Percentiles rank a stretch among this genome's conserved stretches.
Conservation (phyloP, 2,329 filamentous ascomycete species). For the Madurella fahalii region DNA sequence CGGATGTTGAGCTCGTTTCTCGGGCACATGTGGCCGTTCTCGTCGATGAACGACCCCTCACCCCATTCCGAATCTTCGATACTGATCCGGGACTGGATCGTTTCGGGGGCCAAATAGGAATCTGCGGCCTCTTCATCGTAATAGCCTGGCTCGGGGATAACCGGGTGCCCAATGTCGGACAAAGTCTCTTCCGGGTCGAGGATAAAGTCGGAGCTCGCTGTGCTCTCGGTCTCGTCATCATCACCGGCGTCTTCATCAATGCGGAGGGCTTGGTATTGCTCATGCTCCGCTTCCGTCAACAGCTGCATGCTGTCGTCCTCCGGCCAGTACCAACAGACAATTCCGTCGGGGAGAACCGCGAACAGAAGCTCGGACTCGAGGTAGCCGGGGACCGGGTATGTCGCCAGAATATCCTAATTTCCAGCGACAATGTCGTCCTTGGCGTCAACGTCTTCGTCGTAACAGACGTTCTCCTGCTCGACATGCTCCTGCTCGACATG, state of each 20-base stretch:
- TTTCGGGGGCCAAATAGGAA: neutral
- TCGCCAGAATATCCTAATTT: conserved; percentile 2
- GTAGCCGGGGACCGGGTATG: neutral
- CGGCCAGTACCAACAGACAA: neutral
- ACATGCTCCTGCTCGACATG: too few species aligned
- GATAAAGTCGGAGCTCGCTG: conserved; percentile 4
- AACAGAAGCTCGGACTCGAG: neutral
- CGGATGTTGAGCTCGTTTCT: neutral
- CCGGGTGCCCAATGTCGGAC: neutral
- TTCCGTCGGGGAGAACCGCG: neutral
- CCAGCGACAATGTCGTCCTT: neutral
- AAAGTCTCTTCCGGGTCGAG: neutral
- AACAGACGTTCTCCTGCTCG: neutral
- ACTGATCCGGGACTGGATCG: neutral
- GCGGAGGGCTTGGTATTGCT: neutral
- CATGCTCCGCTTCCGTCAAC: neutral
- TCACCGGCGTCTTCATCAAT: neutral
- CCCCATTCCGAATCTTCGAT: conserved; percentile 3
- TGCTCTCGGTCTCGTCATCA: neutral
- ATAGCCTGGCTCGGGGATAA: neutral
- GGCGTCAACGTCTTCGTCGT: neutral
- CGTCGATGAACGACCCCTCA: neutral
- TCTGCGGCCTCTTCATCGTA: neutral
- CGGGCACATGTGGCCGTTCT: neutral
- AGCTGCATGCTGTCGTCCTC: neutral